Evolutionary conservation across 345 rosid genomes (phyloP).

Genomic region (Rhizophora mangle): DNA sequence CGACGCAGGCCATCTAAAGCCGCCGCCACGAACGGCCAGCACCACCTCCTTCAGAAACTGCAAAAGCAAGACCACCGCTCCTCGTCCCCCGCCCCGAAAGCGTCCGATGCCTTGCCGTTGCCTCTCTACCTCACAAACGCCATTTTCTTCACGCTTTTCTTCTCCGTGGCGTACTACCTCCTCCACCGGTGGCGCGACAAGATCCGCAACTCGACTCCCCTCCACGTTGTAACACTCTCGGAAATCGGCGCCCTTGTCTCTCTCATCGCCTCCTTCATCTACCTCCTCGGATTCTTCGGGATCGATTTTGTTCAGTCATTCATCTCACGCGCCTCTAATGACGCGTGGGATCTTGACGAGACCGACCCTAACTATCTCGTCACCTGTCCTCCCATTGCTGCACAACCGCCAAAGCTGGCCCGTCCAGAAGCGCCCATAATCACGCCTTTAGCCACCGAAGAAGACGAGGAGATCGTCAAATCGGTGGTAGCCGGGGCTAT

Average conservation of each 20-base stretch:
- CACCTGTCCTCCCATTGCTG: constrained; percentile 31
- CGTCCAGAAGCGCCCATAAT: constrained; percentile 30
- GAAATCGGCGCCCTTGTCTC: constrained; percentile 73
- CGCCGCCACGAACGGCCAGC: constrained; percentile 3
- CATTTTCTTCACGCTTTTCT: constrained; percentile 83
- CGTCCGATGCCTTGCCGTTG: constrained; percentile 80
- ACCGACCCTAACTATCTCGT: constrained; percentile 34
- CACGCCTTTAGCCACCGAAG: constrained; percentile 39
- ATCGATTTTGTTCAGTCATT: constrained; percentile 86
- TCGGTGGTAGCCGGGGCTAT: constrained; percentile 51
- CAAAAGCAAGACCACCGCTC: constrained; percentile 2
- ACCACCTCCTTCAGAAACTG: background rate
- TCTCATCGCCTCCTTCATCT: constrained; percentile 74
- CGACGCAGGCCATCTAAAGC: constrained; percentile 42
- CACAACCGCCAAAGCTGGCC: constrained; percentile 24
- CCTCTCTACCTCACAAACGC: constrained; percentile 75
- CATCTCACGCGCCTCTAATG: constrained; percentile 56
- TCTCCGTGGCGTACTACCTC: constrained; percentile 79
- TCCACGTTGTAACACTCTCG: constrained; percentile 69
- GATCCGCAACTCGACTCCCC: constrained; percentile 85
- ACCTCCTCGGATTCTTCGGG: constrained; percentile 81
- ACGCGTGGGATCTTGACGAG: constrained; percentile 57
- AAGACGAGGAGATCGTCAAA: constrained; percentile 65
- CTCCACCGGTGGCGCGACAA: constrained; percentile 93
- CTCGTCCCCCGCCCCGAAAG: constrained; percentile 38